These are phyloP conservation scores for Penstemon barbatus DNA, from an alignment of 257 asterid genomes.

Conservation along the genomic window DNA sequence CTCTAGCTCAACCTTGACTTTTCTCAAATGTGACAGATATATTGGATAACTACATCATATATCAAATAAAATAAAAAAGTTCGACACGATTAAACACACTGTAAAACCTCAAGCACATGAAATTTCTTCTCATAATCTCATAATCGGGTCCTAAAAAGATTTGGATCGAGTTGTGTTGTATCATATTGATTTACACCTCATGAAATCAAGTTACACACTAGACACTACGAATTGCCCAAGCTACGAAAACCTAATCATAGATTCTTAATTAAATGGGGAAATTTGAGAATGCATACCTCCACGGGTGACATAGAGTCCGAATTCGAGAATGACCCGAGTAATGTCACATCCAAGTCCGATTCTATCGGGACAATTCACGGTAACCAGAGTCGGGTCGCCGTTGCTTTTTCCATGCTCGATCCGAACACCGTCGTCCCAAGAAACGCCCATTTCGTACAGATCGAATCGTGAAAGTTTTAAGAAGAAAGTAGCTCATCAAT, in stretches of 20 bases:
- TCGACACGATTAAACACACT: not conserved
- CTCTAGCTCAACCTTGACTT: no score
- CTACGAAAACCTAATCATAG: no score
- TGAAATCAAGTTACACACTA: not conserved
- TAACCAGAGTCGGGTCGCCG: constrained; percentile 45
- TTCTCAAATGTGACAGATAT: not conserved
- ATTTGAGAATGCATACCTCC: constrained; percentile 33
- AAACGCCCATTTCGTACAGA: constrained; percentile 38
- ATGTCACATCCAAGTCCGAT: constrained; percentile 57
- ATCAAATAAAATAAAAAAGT: not conserved
- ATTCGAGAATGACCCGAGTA: constrained; percentile 45
- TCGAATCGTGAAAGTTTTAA: no score
- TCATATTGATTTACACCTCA: not conserved
- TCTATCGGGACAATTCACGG: constrained; percentile 53
- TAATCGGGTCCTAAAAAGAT: not conserved
- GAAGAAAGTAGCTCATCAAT: no score
- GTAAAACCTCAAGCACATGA: not conserved
- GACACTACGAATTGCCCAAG: no score
- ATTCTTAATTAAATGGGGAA: not conserved
- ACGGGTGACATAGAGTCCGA: constrained; percentile 45
- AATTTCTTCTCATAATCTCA: not conserved
- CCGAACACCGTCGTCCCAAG: constrained; percentile 50
- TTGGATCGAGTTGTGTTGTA: not conserved
- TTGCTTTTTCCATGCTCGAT: constrained; percentile 39
- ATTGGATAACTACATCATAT: not conserved